Evolutionary conservation across 164 flowering plant species (phyloP).

Genomic region (Stephania japonica): DNA sequence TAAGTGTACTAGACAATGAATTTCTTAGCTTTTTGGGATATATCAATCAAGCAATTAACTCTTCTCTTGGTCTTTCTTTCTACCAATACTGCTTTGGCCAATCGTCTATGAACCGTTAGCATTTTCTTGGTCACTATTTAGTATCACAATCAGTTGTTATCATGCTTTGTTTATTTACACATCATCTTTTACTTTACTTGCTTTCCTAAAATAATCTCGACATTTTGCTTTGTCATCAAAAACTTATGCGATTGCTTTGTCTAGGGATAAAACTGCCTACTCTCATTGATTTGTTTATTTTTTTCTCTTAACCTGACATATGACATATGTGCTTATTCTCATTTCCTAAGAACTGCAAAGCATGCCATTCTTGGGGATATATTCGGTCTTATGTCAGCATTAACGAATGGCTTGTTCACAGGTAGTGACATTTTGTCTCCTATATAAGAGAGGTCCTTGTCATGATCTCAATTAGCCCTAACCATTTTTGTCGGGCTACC

Average conservation of each 20-base stretch:
- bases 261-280: no score
- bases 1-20: slow-evolving; percentile 15
- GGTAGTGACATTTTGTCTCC: slow-evolving; percentile 24
- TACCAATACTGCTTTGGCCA: no score
- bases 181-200: no score
- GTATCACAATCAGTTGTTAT: no score
- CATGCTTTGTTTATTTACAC: no score
- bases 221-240: no score
- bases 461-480: background rate
- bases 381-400: slow-evolving; percentile 50
- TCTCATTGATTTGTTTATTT: background rate
- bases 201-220: no score
- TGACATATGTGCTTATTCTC: slow-evolving; percentile 9
- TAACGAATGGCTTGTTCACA: slow-evolving; percentile 47
- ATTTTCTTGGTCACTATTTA: no score
- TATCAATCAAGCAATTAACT: background rate
- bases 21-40: background rate
- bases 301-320: slow-evolving; percentile 9
- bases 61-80: background rate
- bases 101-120: background rate
- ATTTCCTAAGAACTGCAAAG: slow-evolving; percentile 28
- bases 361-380: slow-evolving; percentile 44
- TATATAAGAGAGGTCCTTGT: background rate
- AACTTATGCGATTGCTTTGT: no score
- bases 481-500: background rate